A percentile compares a stretch with the other conserved stretches of the same genome.
These are phyloP conservation scores for Aspergillus eucalypticola DNA, from an alignment of 2,329 filamentous ascomycete genomes.

Conservation along the genomic window DNA sequence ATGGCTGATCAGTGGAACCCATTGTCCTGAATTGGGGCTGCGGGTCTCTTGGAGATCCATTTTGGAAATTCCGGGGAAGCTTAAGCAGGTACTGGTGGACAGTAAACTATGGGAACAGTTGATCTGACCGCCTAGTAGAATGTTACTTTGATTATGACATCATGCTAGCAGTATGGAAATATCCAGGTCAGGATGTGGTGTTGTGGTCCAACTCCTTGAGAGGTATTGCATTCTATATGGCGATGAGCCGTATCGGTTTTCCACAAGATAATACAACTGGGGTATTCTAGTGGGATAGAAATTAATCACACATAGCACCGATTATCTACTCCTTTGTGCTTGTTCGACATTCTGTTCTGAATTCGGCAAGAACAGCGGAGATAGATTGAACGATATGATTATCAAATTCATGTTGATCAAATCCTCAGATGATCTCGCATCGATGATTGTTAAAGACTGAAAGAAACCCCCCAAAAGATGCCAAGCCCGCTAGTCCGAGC, in stretches of 20 bases:
- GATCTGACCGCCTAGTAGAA: not conserved
- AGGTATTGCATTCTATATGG: not conserved
- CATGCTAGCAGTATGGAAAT: not conserved
- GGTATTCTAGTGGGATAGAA: not conserved
- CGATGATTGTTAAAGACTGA: not conserved
- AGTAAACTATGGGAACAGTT: not conserved
- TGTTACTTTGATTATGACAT: not conserved
- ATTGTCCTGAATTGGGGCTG: slow-evolving; percentile 6
- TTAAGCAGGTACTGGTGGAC: not conserved
- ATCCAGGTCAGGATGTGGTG: not conserved
- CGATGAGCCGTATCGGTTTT: too few species aligned
- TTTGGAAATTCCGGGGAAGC: not conserved
- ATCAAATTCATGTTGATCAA: too few species aligned
- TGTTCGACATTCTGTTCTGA: not conserved
- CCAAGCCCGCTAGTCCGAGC: slow-evolving; percentile 16
- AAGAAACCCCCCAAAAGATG: not conserved
- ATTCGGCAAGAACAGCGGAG: too few species aligned
- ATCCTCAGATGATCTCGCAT: not conserved
- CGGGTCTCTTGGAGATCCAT: slow-evolving; percentile 9
- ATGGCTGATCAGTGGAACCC: slow-evolving; percentile 18
- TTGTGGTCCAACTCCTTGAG: too few species aligned
- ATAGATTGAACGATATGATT: too few species aligned
- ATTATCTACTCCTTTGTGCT: too few species aligned
- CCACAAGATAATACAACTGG: not conserved
- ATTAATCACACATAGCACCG: too few species aligned